phyloP scores from a whole-genome alignment of 352 stramenopile species.

The Phytophthora ramorum region DNA sequence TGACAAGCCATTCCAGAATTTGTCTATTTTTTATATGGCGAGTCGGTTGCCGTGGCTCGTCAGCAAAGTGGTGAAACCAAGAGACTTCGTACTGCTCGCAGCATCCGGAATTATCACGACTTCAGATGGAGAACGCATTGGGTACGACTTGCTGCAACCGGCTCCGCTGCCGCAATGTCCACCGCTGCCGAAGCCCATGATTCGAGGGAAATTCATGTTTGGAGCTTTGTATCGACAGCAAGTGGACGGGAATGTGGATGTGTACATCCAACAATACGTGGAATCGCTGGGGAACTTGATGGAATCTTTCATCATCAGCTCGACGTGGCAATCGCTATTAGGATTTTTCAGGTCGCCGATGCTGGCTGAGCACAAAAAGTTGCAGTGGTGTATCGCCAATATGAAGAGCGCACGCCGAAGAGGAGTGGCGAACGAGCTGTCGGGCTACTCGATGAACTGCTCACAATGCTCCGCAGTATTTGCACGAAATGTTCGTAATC shows the following conservation, averaged over 20 bases:
- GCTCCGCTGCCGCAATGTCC: slow-evolving; percentile 42
- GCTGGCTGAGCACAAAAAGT: slow-evolving; percentile 40
- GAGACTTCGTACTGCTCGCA: slow-evolving; percentile 54
- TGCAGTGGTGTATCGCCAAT: slow-evolving; percentile 42
- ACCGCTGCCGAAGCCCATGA: slow-evolving; percentile 32
- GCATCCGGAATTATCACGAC: slow-evolving; percentile 47
- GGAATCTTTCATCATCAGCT: slow-evolving; percentile 32
- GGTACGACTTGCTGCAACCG: slow-evolving; percentile 64
- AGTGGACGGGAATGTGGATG: slow-evolving; percentile 37
- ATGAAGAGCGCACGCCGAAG: slow-evolving; percentile 29
- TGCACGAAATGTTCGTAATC: slow-evolving; percentile 23
- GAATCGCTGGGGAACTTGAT: slow-evolving; percentile 37
- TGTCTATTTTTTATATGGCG: slow-evolving; percentile 57
- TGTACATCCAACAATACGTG: slow-evolving; percentile 45
- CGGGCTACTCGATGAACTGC: slow-evolving; percentile 26
- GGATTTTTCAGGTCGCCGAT: slow-evolving; percentile 32
- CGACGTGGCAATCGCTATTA: slow-evolving; percentile 35
- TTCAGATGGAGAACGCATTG: slow-evolving; percentile 48
- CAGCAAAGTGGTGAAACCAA: slow-evolving; percentile 48
- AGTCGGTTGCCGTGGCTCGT: slow-evolving; percentile 44
- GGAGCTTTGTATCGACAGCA: slow-evolving; percentile 41
- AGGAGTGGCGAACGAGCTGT: slow-evolving; percentile 21
- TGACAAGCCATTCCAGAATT: slow-evolving; percentile 50
- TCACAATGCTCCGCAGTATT: slow-evolving; percentile 26
- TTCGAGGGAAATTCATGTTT: slow-evolving; percentile 45